Evolutionary conservation across 768 basidiomycete genomes (phyloP).

Genomic region (Trametes punicea): DNA sequence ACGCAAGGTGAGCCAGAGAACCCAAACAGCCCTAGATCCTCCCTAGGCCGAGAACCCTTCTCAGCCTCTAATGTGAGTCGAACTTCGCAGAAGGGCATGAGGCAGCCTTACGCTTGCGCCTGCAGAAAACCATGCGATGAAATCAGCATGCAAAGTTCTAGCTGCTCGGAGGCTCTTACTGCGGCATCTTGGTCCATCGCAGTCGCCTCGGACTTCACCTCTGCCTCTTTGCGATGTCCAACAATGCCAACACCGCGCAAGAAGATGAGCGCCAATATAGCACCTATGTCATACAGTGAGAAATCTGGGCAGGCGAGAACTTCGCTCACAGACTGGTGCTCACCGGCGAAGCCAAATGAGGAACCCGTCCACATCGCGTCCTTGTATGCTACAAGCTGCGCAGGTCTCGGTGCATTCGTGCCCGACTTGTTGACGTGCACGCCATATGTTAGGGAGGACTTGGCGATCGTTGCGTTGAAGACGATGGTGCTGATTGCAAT

Average conservation of each 20-base stretch:
- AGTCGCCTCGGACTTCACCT: not conserved
- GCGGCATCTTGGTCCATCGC: not conserved
- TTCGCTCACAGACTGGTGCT: no score
- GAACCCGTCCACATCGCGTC: conserved; percentile 67
- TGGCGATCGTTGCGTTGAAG: conserved; percentile 47
- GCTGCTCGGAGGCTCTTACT: no score
- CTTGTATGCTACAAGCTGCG: conserved; percentile 52
- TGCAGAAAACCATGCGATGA: no score
- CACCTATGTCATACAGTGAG: conserved; percentile 8
- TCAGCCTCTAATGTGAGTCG: no score
- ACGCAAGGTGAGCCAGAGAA: no score
- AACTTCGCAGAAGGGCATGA: no score
- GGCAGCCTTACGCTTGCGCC: no score
- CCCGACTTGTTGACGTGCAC: conserved; percentile 29
- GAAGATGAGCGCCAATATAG: conserved; percentile 36
- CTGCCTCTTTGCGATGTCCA: conserved; percentile 27
- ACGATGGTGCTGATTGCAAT: conserved; percentile 72
- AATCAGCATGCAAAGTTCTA: no score
- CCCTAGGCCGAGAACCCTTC: no score
- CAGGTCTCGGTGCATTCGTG: conserved; percentile 32
- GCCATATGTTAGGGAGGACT: conserved; percentile 32
- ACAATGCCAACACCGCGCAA: conserved; percentile 41
- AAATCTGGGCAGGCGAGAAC: no score
- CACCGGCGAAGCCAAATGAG: conserved; percentile 60
- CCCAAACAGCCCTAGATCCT: no score